Evolutionary conservation across 768 basidiomycete genomes (phyloP).

Genomic region (Lentinula lateritia): DNA sequence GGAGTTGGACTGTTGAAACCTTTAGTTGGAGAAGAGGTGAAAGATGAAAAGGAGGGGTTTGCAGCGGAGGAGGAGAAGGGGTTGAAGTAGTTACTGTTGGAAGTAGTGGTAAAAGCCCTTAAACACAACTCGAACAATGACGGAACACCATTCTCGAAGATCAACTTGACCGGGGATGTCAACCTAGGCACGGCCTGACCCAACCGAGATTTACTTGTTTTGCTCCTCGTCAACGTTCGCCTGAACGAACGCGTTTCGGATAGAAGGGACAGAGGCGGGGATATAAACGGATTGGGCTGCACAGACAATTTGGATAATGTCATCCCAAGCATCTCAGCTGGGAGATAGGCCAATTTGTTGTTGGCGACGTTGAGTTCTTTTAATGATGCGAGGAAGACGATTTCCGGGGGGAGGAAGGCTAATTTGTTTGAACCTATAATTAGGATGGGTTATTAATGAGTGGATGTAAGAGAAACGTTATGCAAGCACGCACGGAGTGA

Average conservation of each 20-base stretch:
- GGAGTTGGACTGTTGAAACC: too few relatives aligned
- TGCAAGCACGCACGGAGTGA: constrained; percentile 48
- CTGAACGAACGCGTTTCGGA: constrained; percentile 1
- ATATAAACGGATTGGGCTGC: constrained; percentile 57
- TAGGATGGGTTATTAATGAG: constrained; percentile 13
- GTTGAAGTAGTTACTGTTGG: background rate
- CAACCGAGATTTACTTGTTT: background rate
- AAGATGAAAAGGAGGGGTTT: background rate
- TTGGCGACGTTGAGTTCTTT: constrained; percentile 55
- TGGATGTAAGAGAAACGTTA: background rate
- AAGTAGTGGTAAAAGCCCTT: constrained; percentile 13
- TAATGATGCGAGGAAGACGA: constrained; percentile 46
- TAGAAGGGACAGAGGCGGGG: constrained; percentile 26
- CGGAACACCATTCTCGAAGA: background rate
- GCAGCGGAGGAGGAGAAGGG: background rate
- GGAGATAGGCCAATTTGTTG: constrained; percentile 55
- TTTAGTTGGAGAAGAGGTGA: background rate
- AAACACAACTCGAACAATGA: constrained; percentile 30
- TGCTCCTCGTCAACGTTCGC: constrained; percentile 8
- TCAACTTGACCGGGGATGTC: background rate
- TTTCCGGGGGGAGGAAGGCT: constrained; percentile 56
- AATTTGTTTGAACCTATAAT: constrained; percentile 53
- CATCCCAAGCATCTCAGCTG: constrained; percentile 61
- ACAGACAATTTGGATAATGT: constrained; percentile 40
- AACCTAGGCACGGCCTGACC: constrained; percentile 1